A percentile compares a stretch with the other conserved stretches of the same genome.
Conservation (phyloP, 345 rosid genomes). For the Populus nigra region DNA sequence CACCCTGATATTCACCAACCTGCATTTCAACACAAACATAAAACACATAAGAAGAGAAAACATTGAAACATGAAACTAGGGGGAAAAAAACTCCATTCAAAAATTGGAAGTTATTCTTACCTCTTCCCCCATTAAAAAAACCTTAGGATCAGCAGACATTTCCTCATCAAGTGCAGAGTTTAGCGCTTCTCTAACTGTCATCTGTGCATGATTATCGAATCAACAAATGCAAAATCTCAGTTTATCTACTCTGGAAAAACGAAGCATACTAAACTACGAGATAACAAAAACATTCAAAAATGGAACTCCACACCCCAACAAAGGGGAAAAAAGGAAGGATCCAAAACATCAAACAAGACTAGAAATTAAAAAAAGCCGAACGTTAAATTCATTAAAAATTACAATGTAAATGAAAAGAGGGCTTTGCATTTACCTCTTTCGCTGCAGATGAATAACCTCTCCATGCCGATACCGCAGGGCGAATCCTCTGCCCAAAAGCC, state of each 20-base stretch:
- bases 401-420: background rate
- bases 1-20: slow-evolving; percentile 99
- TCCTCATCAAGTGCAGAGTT: slow-evolving; percentile 92
- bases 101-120: slow-evolving; percentile 26
- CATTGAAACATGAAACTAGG: background rate
- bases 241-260: background rate
- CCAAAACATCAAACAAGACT: background rate
- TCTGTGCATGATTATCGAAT: slow-evolving; percentile 36
- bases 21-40: slow-evolving; percentile 29
- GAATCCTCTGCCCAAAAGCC: slow-evolving; percentile 45
- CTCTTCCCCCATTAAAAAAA: slow-evolving; percentile 95
- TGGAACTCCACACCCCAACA: background rate
- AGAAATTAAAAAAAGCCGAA: background rate
- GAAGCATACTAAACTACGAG: background rate
- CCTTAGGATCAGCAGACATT: slow-evolving; percentile 93
- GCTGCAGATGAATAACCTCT: slow-evolving; percentile 64
- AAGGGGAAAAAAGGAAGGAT: background rate
- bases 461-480: slow-evolving; percentile 41
- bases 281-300: background rate
- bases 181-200: slow-evolving; percentile 75
- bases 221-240: background rate
- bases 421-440: slow-evolving; percentile 49
- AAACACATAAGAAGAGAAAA: slow-evolving; percentile 8
- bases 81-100: background rate
- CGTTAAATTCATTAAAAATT: background rate